These are phyloP conservation scores for Canavalia gladiata DNA, from an alignment of 306 rosid species.

Conservation along the genomic window DNA sequence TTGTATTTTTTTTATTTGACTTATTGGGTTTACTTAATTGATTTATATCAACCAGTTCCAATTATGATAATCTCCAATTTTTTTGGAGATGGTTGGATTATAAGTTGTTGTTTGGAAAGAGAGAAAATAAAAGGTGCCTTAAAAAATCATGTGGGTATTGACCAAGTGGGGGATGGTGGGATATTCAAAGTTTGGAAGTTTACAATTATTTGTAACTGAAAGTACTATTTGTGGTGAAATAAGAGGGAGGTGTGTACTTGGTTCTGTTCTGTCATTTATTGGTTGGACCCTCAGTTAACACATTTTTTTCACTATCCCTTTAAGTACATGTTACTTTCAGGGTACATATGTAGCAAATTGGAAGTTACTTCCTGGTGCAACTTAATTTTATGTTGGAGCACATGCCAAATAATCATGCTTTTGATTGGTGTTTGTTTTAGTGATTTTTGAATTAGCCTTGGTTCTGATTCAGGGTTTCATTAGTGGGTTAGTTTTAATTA, in stretches of 20 bases:
- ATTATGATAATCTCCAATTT: neutral
- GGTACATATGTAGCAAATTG: slow-evolving; percentile 3
- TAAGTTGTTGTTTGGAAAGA: neutral
- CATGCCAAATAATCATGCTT: slow-evolving; percentile 1
- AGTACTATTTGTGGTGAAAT: neutral
- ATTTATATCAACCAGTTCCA: neutral
- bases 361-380: neutral
- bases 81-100: slow-evolving; percentile 17
- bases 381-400: neutral
- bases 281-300: neutral
- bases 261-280: neutral
- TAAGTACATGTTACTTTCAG: neutral
- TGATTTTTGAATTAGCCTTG: neutral
- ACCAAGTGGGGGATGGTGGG: neutral
- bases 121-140: neutral
- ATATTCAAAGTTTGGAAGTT: neutral
- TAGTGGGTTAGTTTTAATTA: neutral
- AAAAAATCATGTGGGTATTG: neutral
- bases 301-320: neutral
- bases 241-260: neutral
- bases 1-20: neutral
- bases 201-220: neutral
- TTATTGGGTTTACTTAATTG: neutral
- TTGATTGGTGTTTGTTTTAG: neutral
- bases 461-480: neutral